Base-by-base conservation (phyloP, 495 filamentous ascomycete genomes). In the Gamarada debralockiae region DNA sequence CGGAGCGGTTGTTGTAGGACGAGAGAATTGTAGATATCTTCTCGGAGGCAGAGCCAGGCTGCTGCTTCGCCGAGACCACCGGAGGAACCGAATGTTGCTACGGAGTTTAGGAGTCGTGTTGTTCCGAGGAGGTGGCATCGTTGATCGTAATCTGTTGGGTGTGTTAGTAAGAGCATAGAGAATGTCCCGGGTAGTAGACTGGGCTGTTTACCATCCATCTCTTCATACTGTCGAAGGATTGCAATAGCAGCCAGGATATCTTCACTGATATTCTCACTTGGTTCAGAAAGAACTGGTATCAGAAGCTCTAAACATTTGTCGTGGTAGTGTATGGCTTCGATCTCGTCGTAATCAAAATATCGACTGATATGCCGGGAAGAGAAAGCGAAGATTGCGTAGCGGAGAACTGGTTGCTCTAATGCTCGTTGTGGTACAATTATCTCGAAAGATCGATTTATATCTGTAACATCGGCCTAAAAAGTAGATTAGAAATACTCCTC, bases 1-100 rank as follows among this genome's bases (percentile, higher is more conserved):
- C 20, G 14, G 37, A 40, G 51, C 9, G 62, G 48, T 15, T 61
- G 60, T 51, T 68, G 67, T 52, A 63, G 64, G 22, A 61, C 59
- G 38, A 70, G 64, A 3, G 66, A 56, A 17, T 62, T 66, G 41
- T 66, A 59, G 33, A 70, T 58, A 39, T 68, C 66, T 52, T 70
- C 67, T n/a, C 67, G 56, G 21, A 70, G 51, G 8, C 54, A 66
- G 42, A 69, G 53, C 59, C 66, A 65, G 57, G 58, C 67, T 15
- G 66, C 59, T 8, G 66, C 67, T 17, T 67, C 56, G 0, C 66
- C 54, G 6, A 71, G 60, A 8, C 65, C 65, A 50, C 3, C 50
- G 12, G 48, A 46, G 2, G 54, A 25, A 24, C 5, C 29, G 29
- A 25, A 33, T 40, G 8, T 15, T 23, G n/a, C 25, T 15, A 22